Conservation (phyloP, 192 early-diverging fungal species). For the Coemansia erecta region DNA sequence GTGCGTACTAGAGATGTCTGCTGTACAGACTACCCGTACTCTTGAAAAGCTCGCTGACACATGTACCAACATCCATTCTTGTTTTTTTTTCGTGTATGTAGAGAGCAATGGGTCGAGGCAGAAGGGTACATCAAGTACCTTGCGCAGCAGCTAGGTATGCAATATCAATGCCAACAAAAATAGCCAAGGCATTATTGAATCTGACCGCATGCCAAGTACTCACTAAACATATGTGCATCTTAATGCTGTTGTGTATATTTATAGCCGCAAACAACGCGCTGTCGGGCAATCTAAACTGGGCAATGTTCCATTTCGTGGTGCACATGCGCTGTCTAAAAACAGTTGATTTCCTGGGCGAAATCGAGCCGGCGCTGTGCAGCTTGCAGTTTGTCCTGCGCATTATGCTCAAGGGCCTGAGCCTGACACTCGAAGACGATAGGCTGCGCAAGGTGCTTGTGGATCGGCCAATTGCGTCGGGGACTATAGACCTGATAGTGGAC, state of each 20-base stretch:
- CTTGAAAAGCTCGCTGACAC: too few species aligned
- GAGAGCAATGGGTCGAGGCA: slow-evolving; percentile 39
- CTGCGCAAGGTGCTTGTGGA: slow-evolving; percentile 33
- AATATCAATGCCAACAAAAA: too few species aligned
- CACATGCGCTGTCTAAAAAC: slow-evolving; percentile 49
- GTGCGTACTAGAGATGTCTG: too few species aligned
- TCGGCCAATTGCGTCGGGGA: slow-evolving; percentile 28
- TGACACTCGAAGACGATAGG: slow-evolving; percentile 9
- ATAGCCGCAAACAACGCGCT: slow-evolving; percentile 35
- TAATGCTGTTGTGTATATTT: slow-evolving; percentile 7
- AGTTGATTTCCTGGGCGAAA: slow-evolving; percentile 40
- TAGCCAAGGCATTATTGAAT: not conserved
- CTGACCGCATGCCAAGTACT: not conserved
- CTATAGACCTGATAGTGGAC: slow-evolving; percentile 34
- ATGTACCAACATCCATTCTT: too few species aligned
- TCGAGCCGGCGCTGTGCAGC: slow-evolving; percentile 31
- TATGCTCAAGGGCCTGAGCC: slow-evolving; percentile 27
- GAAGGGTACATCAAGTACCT: slow-evolving; percentile 29
- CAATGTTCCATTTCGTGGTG: slow-evolving; percentile 44
- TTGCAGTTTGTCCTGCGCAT: slow-evolving; percentile 42
- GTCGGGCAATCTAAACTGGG: slow-evolving; percentile 48
- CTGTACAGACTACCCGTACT: too few species aligned
- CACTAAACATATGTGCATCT: not conserved
- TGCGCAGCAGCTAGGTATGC: slow-evolving; percentile 33
- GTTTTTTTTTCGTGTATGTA: slow-evolving; percentile 2